Evolutionary conservation across 768 basidiomycete genomes (phyloP), one percentile per base, ranked within the genome.

Genomic region (Mycena indigotica): DNA sequence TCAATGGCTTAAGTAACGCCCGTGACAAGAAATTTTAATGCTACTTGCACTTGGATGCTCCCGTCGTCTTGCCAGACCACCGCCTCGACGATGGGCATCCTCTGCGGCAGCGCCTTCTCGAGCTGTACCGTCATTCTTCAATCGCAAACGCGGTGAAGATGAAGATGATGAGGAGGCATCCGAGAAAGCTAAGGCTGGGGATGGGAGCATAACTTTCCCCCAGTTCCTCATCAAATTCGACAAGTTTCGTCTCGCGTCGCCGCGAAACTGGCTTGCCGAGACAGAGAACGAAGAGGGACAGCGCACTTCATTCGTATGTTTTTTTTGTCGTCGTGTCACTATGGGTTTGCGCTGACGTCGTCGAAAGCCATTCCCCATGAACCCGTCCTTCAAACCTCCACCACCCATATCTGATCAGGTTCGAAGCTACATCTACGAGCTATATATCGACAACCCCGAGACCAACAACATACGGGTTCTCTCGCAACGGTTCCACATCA

Each of bases 321-420:
- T 68, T 65, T 24, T n/a, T 55, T 56, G 28, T 44, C 56, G 46
- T 28, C 61, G 26, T 40, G 28, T 6, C n/a, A 23, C 21, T 32
- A 32, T 50, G 35, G 54, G 49, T 61, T 48, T 56, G 19, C 53
- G 53, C 56, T 41, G 5, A 62, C 28, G 60, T 50, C 23, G 21
- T 29, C 53, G 17, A 56, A n/a, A 95, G 92, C 93, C 92, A 0
- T 95, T 95, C 69, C 91, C 91, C 13, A 76, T 91, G 72, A 95
- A 96, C 67, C 84, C 84, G 4, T 84, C 88, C 1, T 96, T 95
- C 73, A 83, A 81, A 63, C 93, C 94, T 4, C 89, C 89, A 12
- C 71, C 84, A 5, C 93, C 93, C 4, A 73, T 92, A 46, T 88
- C 91, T 1, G 83, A 93, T 62, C 67, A 64, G 5, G 69, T 83